These are phyloP conservation scores for Edaphochlamys debaryana DNA, from an alignment of 139 green algal species.

Conservation along the genomic window DNA sequence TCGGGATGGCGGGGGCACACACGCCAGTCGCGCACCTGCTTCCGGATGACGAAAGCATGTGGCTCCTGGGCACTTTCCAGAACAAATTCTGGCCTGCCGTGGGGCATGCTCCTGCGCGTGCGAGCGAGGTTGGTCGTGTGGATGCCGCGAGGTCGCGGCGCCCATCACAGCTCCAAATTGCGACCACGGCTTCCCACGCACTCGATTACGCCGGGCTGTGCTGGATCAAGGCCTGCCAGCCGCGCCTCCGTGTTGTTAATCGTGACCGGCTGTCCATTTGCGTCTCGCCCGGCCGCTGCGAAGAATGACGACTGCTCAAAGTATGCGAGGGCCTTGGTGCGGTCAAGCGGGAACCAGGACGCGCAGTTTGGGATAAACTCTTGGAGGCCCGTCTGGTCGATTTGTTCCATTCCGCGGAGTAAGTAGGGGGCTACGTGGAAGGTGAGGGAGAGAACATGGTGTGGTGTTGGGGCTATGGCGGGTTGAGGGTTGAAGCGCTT, in stretches of 20 bases:
- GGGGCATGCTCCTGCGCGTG: slow-evolving; percentile 33
- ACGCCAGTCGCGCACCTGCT: slow-evolving; percentile 38
- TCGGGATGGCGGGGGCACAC: too few relatives aligned
- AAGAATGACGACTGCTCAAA: slow-evolving; percentile 41
- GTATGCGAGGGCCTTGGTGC: slow-evolving; percentile 30
- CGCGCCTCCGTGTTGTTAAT: slow-evolving; percentile 42
- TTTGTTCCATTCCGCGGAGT: slow-evolving; percentile 5
- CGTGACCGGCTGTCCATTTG: slow-evolving; percentile 21
- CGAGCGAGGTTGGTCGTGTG: too few relatives aligned
- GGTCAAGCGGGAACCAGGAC: slow-evolving; percentile 30
- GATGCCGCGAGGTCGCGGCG: not conserved
- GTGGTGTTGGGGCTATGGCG: not conserved
- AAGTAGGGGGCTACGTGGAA: not conserved
- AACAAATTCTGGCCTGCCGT: slow-evolving; percentile 27
- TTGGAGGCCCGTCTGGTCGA: slow-evolving; percentile 30
- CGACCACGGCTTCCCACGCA: not conserved
- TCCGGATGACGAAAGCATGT: slow-evolving; percentile 27
- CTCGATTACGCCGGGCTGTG: slow-evolving; percentile 18
- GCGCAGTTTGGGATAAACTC: slow-evolving; percentile 32
- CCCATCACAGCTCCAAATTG: not conserved
- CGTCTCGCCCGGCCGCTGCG: not conserved
- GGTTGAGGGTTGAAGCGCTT: too few relatives aligned
- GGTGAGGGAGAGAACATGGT: not conserved
- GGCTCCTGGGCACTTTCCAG: slow-evolving; percentile 26
- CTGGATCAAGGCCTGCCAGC: slow-evolving; percentile 24